Base-by-base conservation (phyloP, 2,329 filamentous ascomycete species). In the Myriosclerotinia curreyana region DNA sequence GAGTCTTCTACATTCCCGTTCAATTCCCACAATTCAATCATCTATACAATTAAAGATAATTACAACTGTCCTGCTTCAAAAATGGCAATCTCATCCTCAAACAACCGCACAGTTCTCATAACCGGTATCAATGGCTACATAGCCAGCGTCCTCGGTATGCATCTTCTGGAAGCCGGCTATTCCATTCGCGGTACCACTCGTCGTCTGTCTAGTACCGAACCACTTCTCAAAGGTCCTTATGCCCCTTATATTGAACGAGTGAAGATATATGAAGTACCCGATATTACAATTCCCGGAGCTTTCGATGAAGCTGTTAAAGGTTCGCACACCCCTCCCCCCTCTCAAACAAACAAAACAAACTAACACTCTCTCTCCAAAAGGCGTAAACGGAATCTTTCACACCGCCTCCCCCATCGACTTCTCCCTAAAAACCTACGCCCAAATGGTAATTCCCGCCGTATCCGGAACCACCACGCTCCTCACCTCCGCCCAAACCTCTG, bases 41-140 rank as follows among this genome's bases (percentile, higher is more conserved):
- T 17, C 14, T 20, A 46, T 22, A 34, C 4, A 48, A 36, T 11
- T 28, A 25, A 36, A 12, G 25, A 0, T 3, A 15, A 11, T 38
- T 20, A 20, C 9, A 50, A 2, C 17, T 11, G 25, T 17, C 28
- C 42, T 17, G 12, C 12, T 28, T 12, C 15, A 20, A 54, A 51
- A 46, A 73, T 73, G 71, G 64, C 70, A 40, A 59, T 71, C 40
- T 62, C 70, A 60, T 31, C 46, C 49, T 69, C 65, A 34, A 72
- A 74, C 36, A 66, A 71, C 42, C 68, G 73, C 51, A 71, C 70
- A 6, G 66, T 74, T 9, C 69, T 75, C 25, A 69, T 76, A 42
- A 76, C 74, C 12, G 74, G 74, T 6, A 72, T 72, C 55, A 74
- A 74, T 63, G 74, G 75, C 44, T 75, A 74, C 55, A 71, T 76